These are phyloP conservation scores for Trichoderma harzianum DNA, from an alignment of 2,329 filamentous ascomycete genomes.

Conservation along the genomic window DNA sequence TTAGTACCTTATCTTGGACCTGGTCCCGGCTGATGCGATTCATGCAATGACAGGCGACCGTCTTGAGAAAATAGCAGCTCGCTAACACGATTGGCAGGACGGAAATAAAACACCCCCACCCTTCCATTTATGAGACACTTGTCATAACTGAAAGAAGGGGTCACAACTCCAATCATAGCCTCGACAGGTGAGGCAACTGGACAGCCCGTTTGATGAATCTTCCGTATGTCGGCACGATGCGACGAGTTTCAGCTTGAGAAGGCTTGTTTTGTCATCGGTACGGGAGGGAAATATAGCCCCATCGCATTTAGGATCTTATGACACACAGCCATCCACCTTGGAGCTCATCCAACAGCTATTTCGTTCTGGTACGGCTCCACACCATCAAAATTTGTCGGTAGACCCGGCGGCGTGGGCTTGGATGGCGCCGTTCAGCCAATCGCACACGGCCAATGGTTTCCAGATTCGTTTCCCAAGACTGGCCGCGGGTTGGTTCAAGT, in stretches of 20 bases:
- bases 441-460: background rate
- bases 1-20: conserved; percentile 11
- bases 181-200: background rate
- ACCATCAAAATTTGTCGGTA: conserved; percentile 5
- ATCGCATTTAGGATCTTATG: background rate
- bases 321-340: background rate
- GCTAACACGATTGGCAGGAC: conserved; percentile 9
- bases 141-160: background rate
- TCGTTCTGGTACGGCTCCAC: background rate
- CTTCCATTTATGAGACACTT: conserved; percentile 5
- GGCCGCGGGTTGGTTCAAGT: background rate
- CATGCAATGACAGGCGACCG: conserved; percentile 2
- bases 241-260: background rate
- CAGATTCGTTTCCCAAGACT: background rate
- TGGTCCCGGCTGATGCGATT: conserved; percentile 8
- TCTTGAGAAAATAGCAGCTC: background rate
- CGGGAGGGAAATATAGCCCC: background rate
- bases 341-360: background rate
- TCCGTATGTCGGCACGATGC: background rate
- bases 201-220: background rate
- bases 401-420: conserved; percentile 4
- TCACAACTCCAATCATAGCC: background rate
- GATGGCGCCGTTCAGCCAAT: background rate
- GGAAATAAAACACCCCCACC: conserved; percentile 11
- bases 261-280: background rate